These are phyloP conservation scores for Blastomyces gilchristii DNA, from an alignment of 2,329 filamentous ascomycete species.

Conservation along the genomic window DNA sequence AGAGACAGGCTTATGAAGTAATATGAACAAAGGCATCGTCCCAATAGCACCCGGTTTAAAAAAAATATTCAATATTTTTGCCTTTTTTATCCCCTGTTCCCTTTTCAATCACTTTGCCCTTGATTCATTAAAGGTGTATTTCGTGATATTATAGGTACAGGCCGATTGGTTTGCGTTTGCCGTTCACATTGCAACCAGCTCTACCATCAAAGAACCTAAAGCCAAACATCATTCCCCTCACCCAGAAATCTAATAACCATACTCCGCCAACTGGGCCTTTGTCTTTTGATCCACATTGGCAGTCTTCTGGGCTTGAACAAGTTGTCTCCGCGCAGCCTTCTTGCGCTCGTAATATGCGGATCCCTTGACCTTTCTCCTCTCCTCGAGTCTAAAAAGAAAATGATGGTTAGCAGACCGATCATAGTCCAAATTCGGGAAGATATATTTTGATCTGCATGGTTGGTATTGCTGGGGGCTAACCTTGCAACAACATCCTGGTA, in stretches of 20 bases:
- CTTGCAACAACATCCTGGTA: conserved; percentile 98
- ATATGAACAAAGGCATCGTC: conserved; percentile 33
- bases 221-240: conserved; percentile 24
- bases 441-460: not conserved
- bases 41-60: conserved; percentile 28
- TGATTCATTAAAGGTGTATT: conserved; percentile 15
- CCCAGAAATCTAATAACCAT: conserved; percentile 66
- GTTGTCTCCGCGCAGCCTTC: conserved; percentile 87
- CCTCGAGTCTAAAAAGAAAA: conserved; percentile 67
- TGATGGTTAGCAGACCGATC: conserved; percentile 5
- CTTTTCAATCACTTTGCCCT: conserved; percentile 14
- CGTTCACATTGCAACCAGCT: conserved; percentile 29
- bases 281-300: conserved; percentile 79
- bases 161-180: conserved; percentile 30
- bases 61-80: conserved; percentile 14
- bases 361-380: conserved; percentile 99
- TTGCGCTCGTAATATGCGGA: conserved; percentile 99
- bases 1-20: conserved; percentile 23
- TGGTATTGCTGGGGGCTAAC: conserved; percentile 48
- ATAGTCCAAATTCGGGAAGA: conserved; percentile 1
- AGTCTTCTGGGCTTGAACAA: conserved; percentile 86
- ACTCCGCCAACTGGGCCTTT: conserved; percentile 75
- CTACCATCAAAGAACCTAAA: conserved; percentile 29
- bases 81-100: conserved; percentile 13
- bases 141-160: conserved; percentile 19